Base-by-base conservation (phyloP, 2,329 filamentous ascomycete species). In the Catunica adiposa region DNA sequence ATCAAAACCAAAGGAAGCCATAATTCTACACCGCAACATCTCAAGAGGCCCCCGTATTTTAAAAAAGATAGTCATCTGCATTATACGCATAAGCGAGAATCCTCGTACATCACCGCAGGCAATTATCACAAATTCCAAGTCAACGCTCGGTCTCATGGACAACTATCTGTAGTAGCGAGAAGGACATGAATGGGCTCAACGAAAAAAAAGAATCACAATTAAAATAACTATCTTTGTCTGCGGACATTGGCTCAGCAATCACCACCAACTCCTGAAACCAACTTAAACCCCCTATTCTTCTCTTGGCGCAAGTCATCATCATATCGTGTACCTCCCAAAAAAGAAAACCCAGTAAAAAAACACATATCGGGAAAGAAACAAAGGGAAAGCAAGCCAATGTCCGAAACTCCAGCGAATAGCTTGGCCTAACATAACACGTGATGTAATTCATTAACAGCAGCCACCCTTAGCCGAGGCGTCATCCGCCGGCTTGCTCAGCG, bases 401-500 rank as follows among this genome's bases (percentile, higher is more conserved):
- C 31, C 7, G 25, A 51, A 42, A 48, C 31, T 44, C 46, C 20
- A 26, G 42, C 38, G 31, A 53, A 54, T 51, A 56, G 38, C 54
- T 54, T 52, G 55, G 56, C 54, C 51, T 51, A 56, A 51, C 46
- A 53, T 51, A 58, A 42, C 53, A 47, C 47, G 54, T 56, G 54
- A 59, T 42, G 26, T 53, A 59, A 55, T 60, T 62, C 63, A 68
- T 74, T 79, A 90, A 73, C 87, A 92, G 69, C 86, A 86, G 66
- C 84, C 82, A 62, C 80, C 77, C 77, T 94, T 90, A 65, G 79
- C 76, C 63, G 86, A 79, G 54, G 72, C 72, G 65, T 87, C 79
- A 63, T 92, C 86, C 62, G 85, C 80, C 53, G 87, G 81, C 72
- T 90, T 88, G 77, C 81, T 90, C 65, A 95, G 84, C 61, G 88